These are phyloP conservation scores for Enteropsectra breve DNA, from an alignment of 371 early-diverging fungal genomes.

Conservation along the genomic window DNA sequence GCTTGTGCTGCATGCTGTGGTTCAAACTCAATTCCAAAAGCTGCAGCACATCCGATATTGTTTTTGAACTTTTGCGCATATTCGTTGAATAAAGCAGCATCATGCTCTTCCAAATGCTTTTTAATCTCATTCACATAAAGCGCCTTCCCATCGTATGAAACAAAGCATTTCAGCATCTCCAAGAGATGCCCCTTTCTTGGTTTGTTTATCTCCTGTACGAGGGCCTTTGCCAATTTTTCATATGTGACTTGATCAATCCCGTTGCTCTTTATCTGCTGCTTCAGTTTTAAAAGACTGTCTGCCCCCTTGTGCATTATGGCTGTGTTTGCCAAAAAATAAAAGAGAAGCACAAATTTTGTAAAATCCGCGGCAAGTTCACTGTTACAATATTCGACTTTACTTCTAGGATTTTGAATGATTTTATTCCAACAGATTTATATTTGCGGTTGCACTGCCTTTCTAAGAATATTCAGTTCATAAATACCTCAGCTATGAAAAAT, in stretches of 20 bases:
- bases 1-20: not conserved
- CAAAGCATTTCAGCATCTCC: not conserved
- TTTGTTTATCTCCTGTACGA: not conserved
- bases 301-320: no score
- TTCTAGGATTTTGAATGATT: no score
- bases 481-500: no score
- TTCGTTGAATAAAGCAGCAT: slow-evolving; percentile 16
- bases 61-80: slow-evolving; percentile 32
- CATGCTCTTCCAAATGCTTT: slow-evolving; percentile 23
- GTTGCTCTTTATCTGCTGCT: not conserved
- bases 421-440: no score
- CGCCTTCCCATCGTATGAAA: slow-evolving; percentile 11
- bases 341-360: no score
- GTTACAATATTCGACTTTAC: no score
- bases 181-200: not conserved
- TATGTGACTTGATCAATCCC: not conserved
- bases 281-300: no score
- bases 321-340: no score
- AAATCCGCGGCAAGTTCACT: no score
- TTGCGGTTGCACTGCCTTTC: no score
- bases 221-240: not conserved
- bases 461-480: no score
- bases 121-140: slow-evolving; percentile 40
- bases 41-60: slow-evolving; percentile 13
- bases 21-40: slow-evolving; percentile 27